Conservation (phyloP, 148 eudicot species). For the Gaultheria prostrata region DNA sequence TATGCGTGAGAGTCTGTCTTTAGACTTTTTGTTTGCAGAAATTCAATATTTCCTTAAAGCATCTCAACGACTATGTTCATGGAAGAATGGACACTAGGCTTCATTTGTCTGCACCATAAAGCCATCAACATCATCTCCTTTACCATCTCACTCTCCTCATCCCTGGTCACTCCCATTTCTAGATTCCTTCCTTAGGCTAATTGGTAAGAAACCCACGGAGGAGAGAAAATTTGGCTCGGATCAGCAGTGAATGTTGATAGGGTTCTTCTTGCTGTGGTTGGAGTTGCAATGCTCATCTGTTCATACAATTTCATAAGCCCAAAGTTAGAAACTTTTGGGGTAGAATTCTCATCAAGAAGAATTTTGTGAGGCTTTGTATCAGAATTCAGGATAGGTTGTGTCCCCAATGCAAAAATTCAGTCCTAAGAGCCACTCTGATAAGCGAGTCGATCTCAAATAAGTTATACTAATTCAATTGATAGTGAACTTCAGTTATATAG, state of each 20-base stretch:
- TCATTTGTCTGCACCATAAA: conserved; percentile 3
- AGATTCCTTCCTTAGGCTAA: not conserved
- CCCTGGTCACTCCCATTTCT: not conserved
- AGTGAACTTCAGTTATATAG: too few species aligned
- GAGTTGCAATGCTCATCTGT: too few species aligned
- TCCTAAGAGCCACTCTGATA: conserved; percentile 16
- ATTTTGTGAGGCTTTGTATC: conserved; percentile 21
- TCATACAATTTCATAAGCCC: not conserved
- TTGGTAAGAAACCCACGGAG: conserved; percentile 6
- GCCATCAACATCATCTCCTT: not conserved
- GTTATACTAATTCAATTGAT: too few species aligned
- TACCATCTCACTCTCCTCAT: not conserved
- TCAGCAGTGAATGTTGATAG: not conserved
- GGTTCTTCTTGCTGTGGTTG: conserved; percentile 14
- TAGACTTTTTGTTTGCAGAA: not conserved
- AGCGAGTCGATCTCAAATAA: too few species aligned
- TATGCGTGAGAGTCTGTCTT: too few species aligned
- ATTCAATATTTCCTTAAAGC: not conserved
- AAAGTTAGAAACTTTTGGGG: conserved; percentile 21
- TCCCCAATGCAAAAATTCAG: conserved; percentile 20
- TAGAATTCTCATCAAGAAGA: conserved; percentile 19
- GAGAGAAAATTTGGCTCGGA: conserved; percentile 8
- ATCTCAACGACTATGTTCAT: conserved; percentile 10
- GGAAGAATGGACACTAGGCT: not conserved
- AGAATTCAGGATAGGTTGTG: conserved; percentile 18